Evolutionary conservation across 148 eudicot genomes (phyloP).

Genomic region (Persicaria maculosa): DNA sequence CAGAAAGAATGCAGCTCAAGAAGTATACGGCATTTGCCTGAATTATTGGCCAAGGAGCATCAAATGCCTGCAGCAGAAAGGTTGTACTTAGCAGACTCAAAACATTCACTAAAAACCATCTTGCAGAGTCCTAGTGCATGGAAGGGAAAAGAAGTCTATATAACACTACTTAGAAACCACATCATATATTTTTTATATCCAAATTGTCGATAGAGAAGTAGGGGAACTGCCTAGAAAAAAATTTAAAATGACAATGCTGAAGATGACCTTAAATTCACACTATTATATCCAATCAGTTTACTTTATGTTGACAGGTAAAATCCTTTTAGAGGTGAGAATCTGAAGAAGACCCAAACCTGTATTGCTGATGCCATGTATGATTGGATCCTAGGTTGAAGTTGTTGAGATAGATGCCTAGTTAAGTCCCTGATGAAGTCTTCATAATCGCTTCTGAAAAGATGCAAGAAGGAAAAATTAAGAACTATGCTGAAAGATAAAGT

Average conservation of each 20-base stretch:
- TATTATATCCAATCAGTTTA: not conserved
- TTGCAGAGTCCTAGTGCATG: not conserved
- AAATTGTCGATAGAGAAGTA: not conserved
- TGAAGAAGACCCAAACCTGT: slow-evolving; percentile 49
- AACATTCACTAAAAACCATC: not conserved
- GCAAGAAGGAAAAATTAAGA: not conserved
- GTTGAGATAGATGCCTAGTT: slow-evolving; percentile 53
- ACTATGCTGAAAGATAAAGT: not conserved
- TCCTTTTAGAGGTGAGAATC: not conserved
- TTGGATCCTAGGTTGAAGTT: slow-evolving; percentile 64
- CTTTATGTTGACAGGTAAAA: not conserved
- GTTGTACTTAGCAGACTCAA: not conserved
- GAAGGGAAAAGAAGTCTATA: not conserved
- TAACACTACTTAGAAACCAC: not conserved
- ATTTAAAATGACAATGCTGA: not conserved
- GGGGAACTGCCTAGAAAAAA: not conserved
- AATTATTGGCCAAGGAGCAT: slow-evolving; percentile 97
- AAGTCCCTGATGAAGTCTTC: slow-evolving; percentile 88
- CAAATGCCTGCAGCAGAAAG: slow-evolving; percentile 67
- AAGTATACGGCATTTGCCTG: slow-evolving; percentile 93
- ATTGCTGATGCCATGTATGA: slow-evolving; percentile 75
- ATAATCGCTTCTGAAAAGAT: slow-evolving; percentile 64
- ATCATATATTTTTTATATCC: not conserved
- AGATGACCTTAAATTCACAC: not conserved
- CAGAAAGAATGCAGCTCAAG: slow-evolving; percentile 74